These are phyloP conservation scores for Hemerocallis citrina DNA, from an alignment of 106 monocot genomes.

Conservation along the genomic window DNA sequence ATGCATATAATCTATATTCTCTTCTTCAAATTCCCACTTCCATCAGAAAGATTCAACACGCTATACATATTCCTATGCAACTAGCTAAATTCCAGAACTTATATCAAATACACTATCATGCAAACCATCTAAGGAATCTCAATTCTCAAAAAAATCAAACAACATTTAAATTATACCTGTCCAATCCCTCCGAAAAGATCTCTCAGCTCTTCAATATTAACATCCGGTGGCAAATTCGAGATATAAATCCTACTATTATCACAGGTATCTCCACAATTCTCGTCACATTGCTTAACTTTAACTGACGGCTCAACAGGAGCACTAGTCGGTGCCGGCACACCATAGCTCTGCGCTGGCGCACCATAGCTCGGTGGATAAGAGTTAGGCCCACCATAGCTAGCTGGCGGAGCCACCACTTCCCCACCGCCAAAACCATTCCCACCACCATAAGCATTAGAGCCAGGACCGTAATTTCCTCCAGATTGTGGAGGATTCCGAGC, in stretches of 20 bases:
- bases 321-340: slow-evolving; percentile 23
- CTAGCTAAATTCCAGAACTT: no score
- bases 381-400: slow-evolving; percentile 40
- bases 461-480: slow-evolving; percentile 40
- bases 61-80: no score
- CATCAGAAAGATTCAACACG: no score
- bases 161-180: slow-evolving; percentile 48
- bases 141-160: no score
- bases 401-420: slow-evolving; percentile 44
- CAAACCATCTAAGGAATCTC: no score
- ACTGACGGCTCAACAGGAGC: slow-evolving; percentile 28
- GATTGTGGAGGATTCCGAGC: slow-evolving; percentile 47
- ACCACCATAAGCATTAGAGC: slow-evolving; percentile 49
- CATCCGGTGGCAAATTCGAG: slow-evolving; percentile 92
- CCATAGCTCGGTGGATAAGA: slow-evolving; percentile 62
- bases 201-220: slow-evolving; percentile 71
- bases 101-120: no score
- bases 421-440: slow-evolving; percentile 46
- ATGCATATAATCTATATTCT: no score
- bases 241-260: slow-evolving; percentile 96
- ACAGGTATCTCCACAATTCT: slow-evolving; percentile 80
- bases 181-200: slow-evolving; percentile 98
- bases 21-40: no score
- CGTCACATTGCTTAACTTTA: slow-evolving; percentile 92
- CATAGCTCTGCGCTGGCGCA: slow-evolving; percentile 50